Percentiles rank a stretch among this genome's conserved stretches.
phyloP scores from a whole-genome alignment of 2,329 filamentous ascomycete species.

The Fusarium armeniacum region DNA sequence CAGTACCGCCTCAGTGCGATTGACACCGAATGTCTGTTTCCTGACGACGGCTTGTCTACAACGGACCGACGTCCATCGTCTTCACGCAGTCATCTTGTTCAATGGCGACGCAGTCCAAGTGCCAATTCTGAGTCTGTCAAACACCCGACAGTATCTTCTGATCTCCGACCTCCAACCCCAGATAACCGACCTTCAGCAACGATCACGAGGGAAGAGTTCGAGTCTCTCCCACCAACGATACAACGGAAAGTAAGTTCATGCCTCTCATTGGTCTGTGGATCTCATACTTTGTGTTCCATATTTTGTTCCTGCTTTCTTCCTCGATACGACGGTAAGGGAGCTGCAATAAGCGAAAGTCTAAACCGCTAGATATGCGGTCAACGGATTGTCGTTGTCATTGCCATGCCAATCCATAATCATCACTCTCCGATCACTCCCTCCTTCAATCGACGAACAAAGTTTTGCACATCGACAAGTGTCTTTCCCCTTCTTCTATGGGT shows the following conservation, averaged over 20 bases:
- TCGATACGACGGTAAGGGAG: conserved; percentile 25
- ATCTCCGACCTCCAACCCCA: conserved; percentile 36
- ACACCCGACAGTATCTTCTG: conserved; percentile 46
- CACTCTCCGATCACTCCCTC: conserved; percentile 6
- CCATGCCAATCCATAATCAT: conserved; percentile 12
- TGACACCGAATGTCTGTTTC: conserved; percentile 42
- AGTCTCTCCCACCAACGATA: conserved; percentile 67
- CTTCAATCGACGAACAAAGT: conserved; percentile 15
- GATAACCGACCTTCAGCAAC: conserved; percentile 47
- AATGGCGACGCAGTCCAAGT: conserved; percentile 43
- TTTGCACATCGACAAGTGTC: conserved; percentile 35
- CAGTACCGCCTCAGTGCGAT: conserved; percentile 44
- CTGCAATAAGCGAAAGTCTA: conserved; percentile 7
- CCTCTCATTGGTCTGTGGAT: conserved; percentile 30
- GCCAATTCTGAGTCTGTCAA: conserved; percentile 37
- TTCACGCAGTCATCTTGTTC: conserved; percentile 48
- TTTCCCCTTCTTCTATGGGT: conserved; percentile 15
- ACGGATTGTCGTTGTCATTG: conserved; percentile 13
- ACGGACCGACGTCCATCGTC: conserved; percentile 49
- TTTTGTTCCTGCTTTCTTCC: conserved; percentile 21
- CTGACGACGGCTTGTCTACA: conserved; percentile 32
- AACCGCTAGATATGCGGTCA: conserved; percentile 27
- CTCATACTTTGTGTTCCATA: conserved; percentile 4
- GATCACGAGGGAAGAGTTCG: conserved; percentile 61
- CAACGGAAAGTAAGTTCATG: conserved; percentile 68